Evolutionary conservation across 2,329 filamentous ascomycete genomes (phyloP), one percentile per base, ranked within the genome.

Genomic region (Paramyrothecium roridum): DNA sequence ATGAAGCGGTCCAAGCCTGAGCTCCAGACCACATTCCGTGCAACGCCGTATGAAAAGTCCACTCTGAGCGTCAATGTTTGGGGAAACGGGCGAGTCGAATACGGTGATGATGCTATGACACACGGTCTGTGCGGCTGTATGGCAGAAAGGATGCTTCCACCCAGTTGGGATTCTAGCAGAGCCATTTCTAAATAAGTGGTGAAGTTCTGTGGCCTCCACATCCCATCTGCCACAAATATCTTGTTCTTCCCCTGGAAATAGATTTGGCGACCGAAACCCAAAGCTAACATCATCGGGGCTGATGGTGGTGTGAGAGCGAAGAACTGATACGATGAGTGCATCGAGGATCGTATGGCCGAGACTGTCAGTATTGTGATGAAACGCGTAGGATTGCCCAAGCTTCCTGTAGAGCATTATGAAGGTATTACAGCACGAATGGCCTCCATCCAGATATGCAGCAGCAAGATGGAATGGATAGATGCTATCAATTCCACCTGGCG

Each of bases 141-240:
- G 59, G 1, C 59, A 60, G 8, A 59, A 60, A 0, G 53, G 21
- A 13, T 60, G 59, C 3, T 59, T 60, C 57, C 59, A 60, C 34
- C 13, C 26, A 0, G 17, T 7, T 20, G 57, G 59, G 2, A 59
- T 53, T 0, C 59, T 19, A 10, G 52, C 37, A 34, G 48, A 53
- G 11, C 59, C 59, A 2, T 55, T 17, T 0, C 34, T 23, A 17
- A 59, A 57, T 1, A 59, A 50, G 3, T 50, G 20, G 0, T 50
- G 50, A 2, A 60, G 22, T 1, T 8, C 13, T 0, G 52, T 8
- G 1, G 16, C 47, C 0, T 51, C 45, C 2, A 26, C 49, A 20
- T 60, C 55, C 59, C 59, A 60, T 46, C 59, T 54, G 0, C 59
- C 57, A 3, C 59, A 60, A 2, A 59, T 56, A 7, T 60, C 59